Evolutionary conservation across 768 basidiomycete species (phyloP), one percentile per base, ranked within the genome.

Genomic region (Chalciporus pseudorubinellus): DNA sequence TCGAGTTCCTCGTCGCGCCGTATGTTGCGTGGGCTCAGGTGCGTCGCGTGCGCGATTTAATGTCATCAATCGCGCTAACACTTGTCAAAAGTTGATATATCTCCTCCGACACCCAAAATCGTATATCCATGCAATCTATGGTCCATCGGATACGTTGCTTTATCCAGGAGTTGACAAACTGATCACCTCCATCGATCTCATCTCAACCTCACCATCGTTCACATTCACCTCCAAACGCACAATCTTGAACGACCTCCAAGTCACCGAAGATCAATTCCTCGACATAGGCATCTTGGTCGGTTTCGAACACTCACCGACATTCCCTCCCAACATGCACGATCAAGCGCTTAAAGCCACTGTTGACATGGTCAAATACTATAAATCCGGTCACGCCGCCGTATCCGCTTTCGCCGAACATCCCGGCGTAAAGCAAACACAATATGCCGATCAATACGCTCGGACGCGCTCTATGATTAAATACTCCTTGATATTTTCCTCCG

Each of bases 11-110:
- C 42, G 85, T 98, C 52, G 95, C 97, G 41, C 97, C 97, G 11
- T 98, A 98, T 70, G 76, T 92, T 47, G 87, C 94, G 31, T 93
- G 91, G 87, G 89, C 95, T 40, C 95, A 98, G 82, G 95, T 95
- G 65, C 61, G 87, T 77, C 42, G 41, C 36, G 47, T 52, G 29
- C 44, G 48, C 29, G 29, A 39, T 24, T 39, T 39, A n/a, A 20
- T 36, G 26, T n/a, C 22, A 13, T 29, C 29, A 16, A 2, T 26
- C 7, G 6, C 3, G 21, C 52, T 68, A 20, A 69, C 24, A 13
- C 11, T 16, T 10, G n/a, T 13, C 6, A 56, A 31, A 63, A 98
- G 94, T 77, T 99, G 66, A 88, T 95, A 58, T 98, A 98, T 75
- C 84, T 99, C 33, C 87, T 93, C 70, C 85, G 91, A 47, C 95